Conservation (phyloP, 2,329 filamentous ascomycete genomes). For the Pseudonectria foliicola region DNA sequence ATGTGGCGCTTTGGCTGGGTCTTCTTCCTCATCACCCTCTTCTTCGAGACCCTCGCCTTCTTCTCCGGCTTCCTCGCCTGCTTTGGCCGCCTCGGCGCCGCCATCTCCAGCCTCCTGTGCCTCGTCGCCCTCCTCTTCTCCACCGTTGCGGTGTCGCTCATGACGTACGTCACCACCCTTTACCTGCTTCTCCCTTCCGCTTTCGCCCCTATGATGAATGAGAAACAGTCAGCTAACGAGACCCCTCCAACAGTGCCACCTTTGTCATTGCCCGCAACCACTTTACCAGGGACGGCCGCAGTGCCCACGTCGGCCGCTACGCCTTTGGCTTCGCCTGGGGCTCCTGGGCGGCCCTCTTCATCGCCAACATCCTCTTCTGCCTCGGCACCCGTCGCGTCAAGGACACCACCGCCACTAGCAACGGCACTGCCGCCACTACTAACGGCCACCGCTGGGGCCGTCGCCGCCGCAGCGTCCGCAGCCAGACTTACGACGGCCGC, state of each 20-base stretch:
- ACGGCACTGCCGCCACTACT: too few relatives aligned
- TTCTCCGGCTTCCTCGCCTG: slow-evolving; percentile 62
- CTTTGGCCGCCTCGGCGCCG: slow-evolving; percentile 63
- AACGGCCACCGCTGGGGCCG: slow-evolving; percentile 28
- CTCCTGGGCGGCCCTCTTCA: slow-evolving; percentile 56
- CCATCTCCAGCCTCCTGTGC: slow-evolving; percentile 53
- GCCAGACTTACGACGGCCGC: slow-evolving; percentile 38
- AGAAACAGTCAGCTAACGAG: too few relatives aligned
- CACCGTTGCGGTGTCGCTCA: slow-evolving; percentile 58
- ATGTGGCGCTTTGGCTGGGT: slow-evolving; percentile 90
- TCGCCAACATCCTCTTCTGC: slow-evolving; percentile 63
- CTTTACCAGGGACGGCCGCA: slow-evolving; percentile 50
- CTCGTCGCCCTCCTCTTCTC: slow-evolving; percentile 61
- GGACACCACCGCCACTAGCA: slow-evolving; percentile 18
- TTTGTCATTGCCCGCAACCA: slow-evolving; percentile 64
- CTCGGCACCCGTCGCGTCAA: slow-evolving; percentile 48
- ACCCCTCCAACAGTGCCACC: slow-evolving; percentile 44
- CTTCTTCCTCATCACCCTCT: slow-evolving; percentile 76
- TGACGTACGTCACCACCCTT: slow-evolving; percentile 54
- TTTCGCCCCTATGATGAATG: too few relatives aligned
- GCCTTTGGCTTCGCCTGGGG: slow-evolving; percentile 75
- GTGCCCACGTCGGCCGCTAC: slow-evolving; percentile 56
- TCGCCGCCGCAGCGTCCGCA: slow-evolving; percentile 28
- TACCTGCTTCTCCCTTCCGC: background rate
- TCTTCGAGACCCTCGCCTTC: slow-evolving; percentile 66